Percentiles rank a stretch among this genome's conserved stretches.
phyloP scores from a whole-genome alignment of 805 yeast species.

The Kazachstania bromeliacearum region DNA sequence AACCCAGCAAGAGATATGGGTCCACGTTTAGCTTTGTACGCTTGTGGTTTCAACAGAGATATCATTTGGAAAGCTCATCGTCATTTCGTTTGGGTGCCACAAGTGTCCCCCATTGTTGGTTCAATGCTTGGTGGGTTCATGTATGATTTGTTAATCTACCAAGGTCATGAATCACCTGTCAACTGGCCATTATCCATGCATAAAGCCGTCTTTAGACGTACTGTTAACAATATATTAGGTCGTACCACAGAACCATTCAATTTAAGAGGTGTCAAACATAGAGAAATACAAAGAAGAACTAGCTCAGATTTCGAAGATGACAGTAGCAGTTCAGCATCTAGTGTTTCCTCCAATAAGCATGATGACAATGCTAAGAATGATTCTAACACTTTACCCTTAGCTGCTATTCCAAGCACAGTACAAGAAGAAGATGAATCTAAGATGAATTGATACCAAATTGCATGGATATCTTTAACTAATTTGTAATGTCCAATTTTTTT shows the following conservation, averaged over 20 bases:
- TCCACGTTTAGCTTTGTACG: conserved; percentile 40
- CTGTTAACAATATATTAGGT: background rate
- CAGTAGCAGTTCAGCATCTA: too few species aligned
- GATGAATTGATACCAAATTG: too few species aligned
- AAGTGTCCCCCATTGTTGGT: conserved; percentile 40
- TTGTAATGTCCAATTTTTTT: too few species aligned
- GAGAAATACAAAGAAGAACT: background rate
- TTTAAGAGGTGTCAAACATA: background rate
- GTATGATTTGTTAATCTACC: conserved; percentile 41
- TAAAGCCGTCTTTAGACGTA: conserved; percentile 3
- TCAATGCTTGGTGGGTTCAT: conserved; percentile 38
- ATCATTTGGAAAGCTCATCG: conserved; percentile 31
- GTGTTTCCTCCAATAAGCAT: too few species aligned
- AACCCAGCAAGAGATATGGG: conserved; percentile 47
- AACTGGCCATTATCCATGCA: conserved; percentile 30
- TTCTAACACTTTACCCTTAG: too few species aligned
- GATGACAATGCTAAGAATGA: too few species aligned
- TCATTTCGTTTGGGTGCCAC: conserved; percentile 44
- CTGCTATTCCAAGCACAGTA: too few species aligned
- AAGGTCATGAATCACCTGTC: conserved; percentile 42
- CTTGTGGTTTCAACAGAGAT: conserved; percentile 38
- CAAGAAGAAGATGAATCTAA: too few species aligned
- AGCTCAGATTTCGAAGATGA: background rate
- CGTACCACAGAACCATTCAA: background rate
- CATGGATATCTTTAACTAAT: too few species aligned